Percentiles rank a stretch among this genome's conserved stretches.
Evolutionary conservation across 2,329 filamentous ascomycete genomes (phyloP).

Genomic region (Talaromyces pinophilus): DNA sequence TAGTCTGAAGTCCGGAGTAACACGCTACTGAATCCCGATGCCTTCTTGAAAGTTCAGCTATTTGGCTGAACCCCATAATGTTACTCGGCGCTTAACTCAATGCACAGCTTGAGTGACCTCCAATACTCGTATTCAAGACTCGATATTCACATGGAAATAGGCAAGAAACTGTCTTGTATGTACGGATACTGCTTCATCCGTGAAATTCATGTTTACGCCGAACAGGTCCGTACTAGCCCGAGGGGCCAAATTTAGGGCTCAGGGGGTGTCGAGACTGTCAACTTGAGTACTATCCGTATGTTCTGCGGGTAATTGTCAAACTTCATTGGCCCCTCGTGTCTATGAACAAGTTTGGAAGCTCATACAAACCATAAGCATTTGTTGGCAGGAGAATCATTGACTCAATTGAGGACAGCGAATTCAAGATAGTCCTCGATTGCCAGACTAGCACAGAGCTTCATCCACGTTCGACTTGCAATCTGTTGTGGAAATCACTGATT

Average conservation of each 20-base stretch:
- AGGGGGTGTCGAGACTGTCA: background rate
- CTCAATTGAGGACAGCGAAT: background rate
- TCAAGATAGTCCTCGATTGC: background rate
- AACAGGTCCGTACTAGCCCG: background rate
- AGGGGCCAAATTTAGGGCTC: background rate
- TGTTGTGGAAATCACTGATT: background rate
- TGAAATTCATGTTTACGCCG: background rate
- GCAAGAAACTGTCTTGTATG: background rate
- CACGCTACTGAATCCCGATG: background rate
- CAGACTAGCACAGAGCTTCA: background rate
- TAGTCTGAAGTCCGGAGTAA: background rate
- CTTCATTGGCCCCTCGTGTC: background rate
- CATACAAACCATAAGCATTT: background rate
- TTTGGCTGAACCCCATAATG: background rate
- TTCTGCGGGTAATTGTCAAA: background rate
- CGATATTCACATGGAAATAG: background rate
- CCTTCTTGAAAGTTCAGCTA: background rate
- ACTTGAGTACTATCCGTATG: background rate
- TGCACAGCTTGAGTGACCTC: background rate
- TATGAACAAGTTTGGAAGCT: background rate
- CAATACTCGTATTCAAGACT: background rate
- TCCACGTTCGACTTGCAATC: background rate
- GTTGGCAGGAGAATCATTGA: background rate
- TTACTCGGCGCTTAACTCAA: background rate
- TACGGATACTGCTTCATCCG: background rate